A percentile compares a stretch with the other conserved stretches of the same genome.
phyloP scores from a whole-genome alignment of 495 filamentous ascomycete species.

The Venustampulla echinocandica region DNA sequence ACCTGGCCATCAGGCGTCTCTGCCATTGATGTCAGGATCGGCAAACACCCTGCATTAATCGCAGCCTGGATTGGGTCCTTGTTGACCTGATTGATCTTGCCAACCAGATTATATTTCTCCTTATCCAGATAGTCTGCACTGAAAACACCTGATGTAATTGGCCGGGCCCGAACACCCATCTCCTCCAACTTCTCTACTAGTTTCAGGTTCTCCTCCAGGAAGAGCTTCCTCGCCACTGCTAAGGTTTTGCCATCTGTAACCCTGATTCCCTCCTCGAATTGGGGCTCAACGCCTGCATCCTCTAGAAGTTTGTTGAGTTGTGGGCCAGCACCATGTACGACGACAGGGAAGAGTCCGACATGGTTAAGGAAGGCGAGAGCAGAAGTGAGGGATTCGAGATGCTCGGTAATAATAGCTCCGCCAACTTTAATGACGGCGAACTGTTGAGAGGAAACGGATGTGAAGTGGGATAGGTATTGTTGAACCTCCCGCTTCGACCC shows the following conservation, averaged over 20 bases:
- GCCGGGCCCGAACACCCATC: constrained; percentile 83
- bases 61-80: constrained; percentile 85
- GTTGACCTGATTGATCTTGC: constrained; percentile 91
- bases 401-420: constrained; percentile 93
- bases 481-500: constrained; percentile 95
- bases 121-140: constrained; percentile 91
- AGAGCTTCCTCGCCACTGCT: constrained; percentile 80
- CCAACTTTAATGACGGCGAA: constrained; percentile 99
- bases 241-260: constrained; percentile 95
- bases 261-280: constrained; percentile 94
- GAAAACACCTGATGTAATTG: constrained; percentile 90
- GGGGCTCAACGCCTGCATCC: constrained; percentile 84
- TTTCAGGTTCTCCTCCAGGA: constrained; percentile 94
- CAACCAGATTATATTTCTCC: constrained; percentile 89
- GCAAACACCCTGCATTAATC: constrained; percentile 85
- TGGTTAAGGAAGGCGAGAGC: constrained; percentile 89
- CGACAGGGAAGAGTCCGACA: constrained; percentile 91
- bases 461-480: constrained; percentile 97
- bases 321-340: constrained; percentile 92
- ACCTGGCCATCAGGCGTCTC: constrained; percentile 91
- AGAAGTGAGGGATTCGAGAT: constrained; percentile 79
- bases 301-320: constrained; percentile 93
- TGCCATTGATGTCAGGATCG: constrained; percentile 94
- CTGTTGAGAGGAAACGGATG: constrained; percentile 91
- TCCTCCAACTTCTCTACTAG: constrained; percentile 85